Evolutionary conservation across 75 land plant genomes (phyloP).

Genomic region (Picea glauca): DNA sequence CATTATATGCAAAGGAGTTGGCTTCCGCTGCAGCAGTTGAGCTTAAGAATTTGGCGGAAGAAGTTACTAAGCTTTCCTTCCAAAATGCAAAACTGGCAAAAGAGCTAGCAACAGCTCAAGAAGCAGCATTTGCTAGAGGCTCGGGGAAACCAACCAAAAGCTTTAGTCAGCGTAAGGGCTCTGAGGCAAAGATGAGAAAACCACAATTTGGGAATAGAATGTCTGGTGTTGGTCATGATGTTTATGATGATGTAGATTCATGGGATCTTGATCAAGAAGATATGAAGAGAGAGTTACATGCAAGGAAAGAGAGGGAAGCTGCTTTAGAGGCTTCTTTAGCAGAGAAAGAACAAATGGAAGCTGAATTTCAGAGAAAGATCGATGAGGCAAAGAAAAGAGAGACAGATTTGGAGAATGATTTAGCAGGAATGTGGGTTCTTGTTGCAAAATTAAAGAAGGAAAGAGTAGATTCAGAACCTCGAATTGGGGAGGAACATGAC

Average conservation of each 20-base stretch:
- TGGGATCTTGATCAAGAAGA: conserved; percentile 67
- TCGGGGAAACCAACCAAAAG: conserved; percentile 14
- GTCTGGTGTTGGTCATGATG: background rate
- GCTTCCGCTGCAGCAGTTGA: conserved; percentile 99
- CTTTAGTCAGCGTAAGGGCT: conserved; percentile 27
- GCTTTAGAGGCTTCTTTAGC: conserved; percentile 67
- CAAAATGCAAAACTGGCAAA: conserved; percentile 78
- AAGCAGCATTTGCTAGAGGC: conserved; percentile 34
- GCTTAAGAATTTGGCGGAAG: conserved; percentile 84
- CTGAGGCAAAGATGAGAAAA: conserved; percentile 27
- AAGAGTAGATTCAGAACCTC: conserved; percentile 8
- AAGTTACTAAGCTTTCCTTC: conserved; percentile 83
- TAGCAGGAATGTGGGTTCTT: conserved; percentile 99
- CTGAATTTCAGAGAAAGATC: conserved; percentile 59
- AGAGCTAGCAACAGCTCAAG: conserved; percentile 61
- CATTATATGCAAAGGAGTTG: conserved; percentile 92
- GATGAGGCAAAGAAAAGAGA: conserved; percentile 85
- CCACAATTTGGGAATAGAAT: conserved; percentile 15
- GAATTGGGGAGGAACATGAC: conserved; percentile 7
- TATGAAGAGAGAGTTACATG: conserved; percentile 73
- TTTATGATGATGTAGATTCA: conserved; percentile 38
- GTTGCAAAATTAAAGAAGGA: conserved; percentile 96
- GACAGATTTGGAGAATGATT: conserved; percentile 83
- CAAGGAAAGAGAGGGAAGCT: conserved; percentile 73
- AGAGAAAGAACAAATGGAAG: conserved; percentile 66